Evolutionary conservation across 129 eudicot species (phyloP), one percentile per base, ranked within the genome.

Genomic region (Helianthus tuberosus): DNA sequence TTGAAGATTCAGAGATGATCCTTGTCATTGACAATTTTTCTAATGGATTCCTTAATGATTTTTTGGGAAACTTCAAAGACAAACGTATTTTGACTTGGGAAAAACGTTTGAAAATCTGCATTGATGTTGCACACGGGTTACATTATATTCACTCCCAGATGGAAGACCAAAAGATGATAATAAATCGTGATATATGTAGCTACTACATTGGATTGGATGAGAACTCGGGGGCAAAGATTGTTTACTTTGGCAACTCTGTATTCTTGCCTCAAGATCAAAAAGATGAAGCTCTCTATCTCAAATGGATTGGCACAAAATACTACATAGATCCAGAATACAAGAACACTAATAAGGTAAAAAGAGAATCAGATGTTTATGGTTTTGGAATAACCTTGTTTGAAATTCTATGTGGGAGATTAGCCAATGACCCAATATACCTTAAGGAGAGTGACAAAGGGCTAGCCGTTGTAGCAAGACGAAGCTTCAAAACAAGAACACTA

Each of bases 211-310:
- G 38, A 8, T 25, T 58, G 64, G 64, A 58, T 14, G n/a, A 58
- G 64, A 58, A 58, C 15, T 10, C 6, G 64, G 39, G n/a, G 8
- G 64, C 64, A 58, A 58, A 58, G 64, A 58, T 58, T 58, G 15
- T 23, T 0, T 3, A 4, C 10, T 25, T 58, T 25, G 3, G 4
- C 0, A 2, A 23, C 4, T 54, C 4, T 5, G 60, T 17, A 1
- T 6, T 54, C 29, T 11, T 54, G 5, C 27, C n/a, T 23, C n/a
- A 4, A 58, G 25, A 58, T 58, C 64, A 58, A 58, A 7, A 58
- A 58, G 64, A 23, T 10, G 14, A 10, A 58, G 64, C 64, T 20
- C 13, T 20, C 32, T 20, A 15, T 58, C 4, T 20, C 14, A 23
- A 8, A 5, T 1, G 63, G 6, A 6, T 25, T 25, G 27, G 36